Conservation (phyloP, 2,329 filamentous ascomycete species). For the Aphanoascus verrucosus region DNA sequence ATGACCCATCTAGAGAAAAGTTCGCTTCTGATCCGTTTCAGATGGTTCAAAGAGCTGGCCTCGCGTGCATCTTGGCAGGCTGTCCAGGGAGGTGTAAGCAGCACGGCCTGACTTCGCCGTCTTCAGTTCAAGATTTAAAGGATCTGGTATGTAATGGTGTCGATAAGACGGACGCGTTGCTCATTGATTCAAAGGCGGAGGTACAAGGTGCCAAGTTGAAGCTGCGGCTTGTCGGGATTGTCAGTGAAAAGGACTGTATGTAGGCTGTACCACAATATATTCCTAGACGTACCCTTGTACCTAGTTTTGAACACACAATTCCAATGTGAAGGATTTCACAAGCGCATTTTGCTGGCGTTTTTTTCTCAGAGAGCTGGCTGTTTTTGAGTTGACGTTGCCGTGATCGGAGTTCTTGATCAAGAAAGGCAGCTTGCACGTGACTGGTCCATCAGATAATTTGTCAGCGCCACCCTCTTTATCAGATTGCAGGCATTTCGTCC, state of each 20-base stretch:
- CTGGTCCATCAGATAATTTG: constrained; percentile 9
- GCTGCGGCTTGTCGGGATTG: no score
- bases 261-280: no score
- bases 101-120: not conserved
- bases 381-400: no score
- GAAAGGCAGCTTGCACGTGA: not conserved
- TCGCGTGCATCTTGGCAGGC: constrained; percentile 9
- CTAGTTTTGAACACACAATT: no score
- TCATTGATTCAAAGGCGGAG: no score
- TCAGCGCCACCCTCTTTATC: constrained; percentile 12
- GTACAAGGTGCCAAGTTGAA: no score
- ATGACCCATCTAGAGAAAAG: not conserved
- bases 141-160: not conserved
- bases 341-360: no score
- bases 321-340: no score
- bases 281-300: no score
- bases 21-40: not conserved
- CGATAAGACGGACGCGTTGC: not conserved
- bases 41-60: constrained; percentile 12
- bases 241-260: no score
- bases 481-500: constrained; percentile 1
- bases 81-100: constrained; percentile 1
- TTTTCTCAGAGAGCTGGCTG: no score
- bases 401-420: not conserved
- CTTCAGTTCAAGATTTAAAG: not conserved